Base-by-base conservation (phyloP, 1,284 basidiomycete genomes). In the Thecaphora thlaspeos region DNA sequence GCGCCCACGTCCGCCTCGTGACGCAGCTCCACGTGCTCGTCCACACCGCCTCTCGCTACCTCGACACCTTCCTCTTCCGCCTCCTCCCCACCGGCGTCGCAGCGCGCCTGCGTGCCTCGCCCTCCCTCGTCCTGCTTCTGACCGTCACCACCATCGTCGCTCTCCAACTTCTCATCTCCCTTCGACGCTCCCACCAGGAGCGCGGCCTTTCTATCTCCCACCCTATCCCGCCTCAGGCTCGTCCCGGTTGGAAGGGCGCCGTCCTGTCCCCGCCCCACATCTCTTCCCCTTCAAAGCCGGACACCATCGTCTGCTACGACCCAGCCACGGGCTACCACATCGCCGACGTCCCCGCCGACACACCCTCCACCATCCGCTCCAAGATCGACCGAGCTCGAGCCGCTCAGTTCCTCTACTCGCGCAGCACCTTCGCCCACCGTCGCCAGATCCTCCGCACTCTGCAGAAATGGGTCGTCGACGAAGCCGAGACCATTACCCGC, bases 391-490 rank as follows among this genome's bases (percentile, higher is more conserved):
- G 75, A 15, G 90, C 92, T 0, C 81, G 82, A 23, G 71, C 78
- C 0, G 90, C 91, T 0, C 91, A 93, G 73, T 28, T 11, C 26
- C 7, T 5, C 26, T 11, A 28, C 26, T 79, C 80, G 37, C 68
- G 66, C 26, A 95, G 91, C 91, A 81, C 81, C 0, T 96, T 91
- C 75, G 82, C 83, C 1, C 84, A 91, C 70, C 83, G 94, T 22
- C 82, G 88, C 70, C 84, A 86, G 60, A 86, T 96, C 37, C 81
- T 97, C 68, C 82, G 89, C 32, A 93, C 88, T 67, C 78, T 98
- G 67, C 83, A 90, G 68, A 87, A 88, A 60, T 98, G 94, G 93
- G 82, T 94, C 14, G 85, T 94, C 24, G 85, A 87, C 63, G 90
- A 94, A 68, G 86, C 91, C 80, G 88, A 93, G 54, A 80, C 81